Percentiles rank a stretch among this genome's conserved stretches.
Conservation (phyloP, 2,329 filamentous ascomycete genomes). For the Tolypocladium guangdongense region DNA sequence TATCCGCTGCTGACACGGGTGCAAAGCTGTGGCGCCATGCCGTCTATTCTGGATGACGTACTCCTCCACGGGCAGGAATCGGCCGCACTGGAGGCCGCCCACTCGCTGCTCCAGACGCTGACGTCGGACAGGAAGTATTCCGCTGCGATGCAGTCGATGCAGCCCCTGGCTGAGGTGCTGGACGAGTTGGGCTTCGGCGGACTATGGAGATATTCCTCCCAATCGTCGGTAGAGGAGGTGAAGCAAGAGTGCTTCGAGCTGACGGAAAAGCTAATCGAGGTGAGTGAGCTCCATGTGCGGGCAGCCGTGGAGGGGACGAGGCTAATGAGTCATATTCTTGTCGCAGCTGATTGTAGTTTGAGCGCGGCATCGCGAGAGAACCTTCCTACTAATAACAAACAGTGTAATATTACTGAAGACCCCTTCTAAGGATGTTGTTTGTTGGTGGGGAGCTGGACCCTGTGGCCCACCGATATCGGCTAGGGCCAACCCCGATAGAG, state of each 20-base stretch:
- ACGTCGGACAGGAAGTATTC: conserved; percentile 43
- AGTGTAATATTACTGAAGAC: not conserved
- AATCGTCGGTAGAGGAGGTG: conserved; percentile 35
- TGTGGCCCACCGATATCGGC: conserved; percentile 3
- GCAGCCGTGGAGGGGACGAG: not conserved
- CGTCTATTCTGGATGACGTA: conserved; percentile 48
- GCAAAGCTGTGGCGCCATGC: conserved; percentile 42
- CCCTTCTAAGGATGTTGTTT: too few relatives aligned
- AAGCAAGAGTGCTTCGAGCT: conserved; percentile 41
- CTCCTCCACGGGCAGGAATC: conserved; percentile 53
- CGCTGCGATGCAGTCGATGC: conserved; percentile 33
- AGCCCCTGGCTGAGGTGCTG: conserved; percentile 40
- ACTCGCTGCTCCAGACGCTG: conserved; percentile 47
- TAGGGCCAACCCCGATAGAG: conserved; percentile 1
- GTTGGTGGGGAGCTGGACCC: not conserved
- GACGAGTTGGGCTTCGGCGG: conserved; percentile 53
- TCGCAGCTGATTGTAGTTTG: conserved; percentile 5
- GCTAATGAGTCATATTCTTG: not conserved
- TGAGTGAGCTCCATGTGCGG: conserved; percentile 18
- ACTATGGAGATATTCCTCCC: conserved; percentile 47
- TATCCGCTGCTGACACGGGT: conserved; percentile 3
- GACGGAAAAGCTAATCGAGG: conserved; percentile 52
- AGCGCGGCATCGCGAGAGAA: not conserved
- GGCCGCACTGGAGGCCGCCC: conserved; percentile 47
- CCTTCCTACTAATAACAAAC: not conserved